Evolutionary conservation across 192 early-diverging fungal species (phyloP).

Genomic region (Spizellomyces sp.): DNA sequence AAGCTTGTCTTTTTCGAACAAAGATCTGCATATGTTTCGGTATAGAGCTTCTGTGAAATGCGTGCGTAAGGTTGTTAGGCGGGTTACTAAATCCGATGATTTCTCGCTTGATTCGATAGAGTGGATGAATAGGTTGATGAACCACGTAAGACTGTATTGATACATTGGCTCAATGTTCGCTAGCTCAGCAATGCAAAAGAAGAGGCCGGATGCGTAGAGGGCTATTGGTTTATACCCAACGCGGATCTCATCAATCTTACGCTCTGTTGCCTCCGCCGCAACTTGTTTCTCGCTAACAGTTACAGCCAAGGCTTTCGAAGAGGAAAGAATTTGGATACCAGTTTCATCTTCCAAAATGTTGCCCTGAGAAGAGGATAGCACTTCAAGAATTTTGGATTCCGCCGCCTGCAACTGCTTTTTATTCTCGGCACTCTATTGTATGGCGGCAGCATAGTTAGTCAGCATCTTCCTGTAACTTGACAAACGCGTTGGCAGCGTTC

Average conservation of each 20-base stretch:
- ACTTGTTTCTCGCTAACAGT: slow-evolving; percentile 63
- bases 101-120: slow-evolving; percentile 61
- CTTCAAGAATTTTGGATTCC: slow-evolving; percentile 67
- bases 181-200: slow-evolving; percentile 66
- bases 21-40: slow-evolving; percentile 60
- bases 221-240: slow-evolving; percentile 64
- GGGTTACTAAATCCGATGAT: slow-evolving; percentile 50
- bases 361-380: slow-evolving; percentile 58
- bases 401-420: slow-evolving; percentile 64
- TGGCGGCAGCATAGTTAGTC: neutral
- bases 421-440: slow-evolving; percentile 52
- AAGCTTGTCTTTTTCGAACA: slow-evolving; percentile 70
- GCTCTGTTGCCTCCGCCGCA: slow-evolving; percentile 61
- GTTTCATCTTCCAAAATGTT: slow-evolving; percentile 70
- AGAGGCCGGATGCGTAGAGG: slow-evolving; percentile 52
- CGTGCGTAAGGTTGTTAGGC: slow-evolving; percentile 47
- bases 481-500: too few relatives aligned
- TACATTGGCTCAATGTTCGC: slow-evolving; percentile 70
- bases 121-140: slow-evolving; percentile 60
- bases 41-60: slow-evolving; percentile 63
- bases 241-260: slow-evolving; percentile 64
- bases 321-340: slow-evolving; percentile 62
- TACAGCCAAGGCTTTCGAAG: slow-evolving; percentile 63
- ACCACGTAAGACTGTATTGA: slow-evolving; percentile 65
- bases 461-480: neutral